phyloP scores from a whole-genome alignment of 805 yeast species.

The Candida glaebosa region DNA sequence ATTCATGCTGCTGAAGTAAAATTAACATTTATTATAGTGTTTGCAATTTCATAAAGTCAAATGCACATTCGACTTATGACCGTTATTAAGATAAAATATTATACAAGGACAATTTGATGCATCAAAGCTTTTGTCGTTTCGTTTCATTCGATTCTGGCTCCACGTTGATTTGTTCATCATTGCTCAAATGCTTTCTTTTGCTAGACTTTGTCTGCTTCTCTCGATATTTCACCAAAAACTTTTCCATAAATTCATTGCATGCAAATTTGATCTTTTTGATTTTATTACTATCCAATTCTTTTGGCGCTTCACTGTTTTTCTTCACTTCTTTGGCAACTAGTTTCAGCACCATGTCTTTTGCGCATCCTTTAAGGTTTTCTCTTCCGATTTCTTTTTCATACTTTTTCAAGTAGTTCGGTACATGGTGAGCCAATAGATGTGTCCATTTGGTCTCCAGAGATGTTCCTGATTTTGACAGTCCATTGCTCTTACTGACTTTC shows the following conservation, averaged over 20 bases:
- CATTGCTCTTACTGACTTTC: background rate
- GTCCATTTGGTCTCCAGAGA: constrained; percentile 37
- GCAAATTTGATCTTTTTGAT: constrained; percentile 66
- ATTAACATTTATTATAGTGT: background rate
- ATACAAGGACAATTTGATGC: background rate
- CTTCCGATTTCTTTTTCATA: constrained; percentile 66
- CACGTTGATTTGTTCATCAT: constrained; percentile 5
- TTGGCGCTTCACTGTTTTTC: constrained; percentile 38
- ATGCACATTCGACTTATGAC: background rate
- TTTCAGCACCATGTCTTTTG: constrained; percentile 69
- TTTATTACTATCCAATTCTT: constrained; percentile 60
- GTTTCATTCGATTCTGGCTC: background rate
- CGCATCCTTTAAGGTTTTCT: constrained; percentile 71
- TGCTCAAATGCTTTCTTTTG: constrained; percentile 5
- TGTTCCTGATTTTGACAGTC: background rate
- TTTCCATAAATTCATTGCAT: constrained; percentile 62
- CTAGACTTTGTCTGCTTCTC: constrained; percentile 32
- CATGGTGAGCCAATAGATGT: constrained; percentile 59
- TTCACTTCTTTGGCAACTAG: constrained; percentile 68
- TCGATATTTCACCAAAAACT: constrained; percentile 49
- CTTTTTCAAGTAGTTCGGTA: constrained; percentile 74
- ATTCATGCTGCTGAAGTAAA: background rate
- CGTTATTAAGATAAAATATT: background rate
- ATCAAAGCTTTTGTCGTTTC: constrained; percentile 3
- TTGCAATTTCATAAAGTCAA: background rate